Conservation (phyloP, 768 basidiomycete species). For the Agrocybe pediades region DNA sequence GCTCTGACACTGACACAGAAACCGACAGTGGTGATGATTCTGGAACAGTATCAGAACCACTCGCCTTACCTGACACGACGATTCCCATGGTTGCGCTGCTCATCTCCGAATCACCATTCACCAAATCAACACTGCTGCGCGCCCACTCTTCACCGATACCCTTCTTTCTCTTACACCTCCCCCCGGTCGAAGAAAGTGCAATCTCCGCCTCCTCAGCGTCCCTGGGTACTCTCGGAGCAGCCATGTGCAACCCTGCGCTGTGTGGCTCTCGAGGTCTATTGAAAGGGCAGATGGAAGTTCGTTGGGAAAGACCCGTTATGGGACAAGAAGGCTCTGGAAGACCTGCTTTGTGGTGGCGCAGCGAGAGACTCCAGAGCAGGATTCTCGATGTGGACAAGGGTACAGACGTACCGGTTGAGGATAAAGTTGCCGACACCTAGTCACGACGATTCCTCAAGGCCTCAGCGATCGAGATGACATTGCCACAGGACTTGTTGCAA, state of each 20-base stretch:
- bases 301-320: slow-evolving; percentile 57
- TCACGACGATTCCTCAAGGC: too few relatives aligned
- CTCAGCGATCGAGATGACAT: too few relatives aligned
- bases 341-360: slow-evolving; percentile 47
- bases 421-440: not conserved
- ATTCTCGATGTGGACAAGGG: slow-evolving; percentile 11
- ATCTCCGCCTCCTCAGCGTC: not conserved
- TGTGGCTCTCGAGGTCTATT: slow-evolving; percentile 55
- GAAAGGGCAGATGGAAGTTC: slow-evolving; percentile 58
- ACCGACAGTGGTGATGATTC: not conserved
- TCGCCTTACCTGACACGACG: not conserved
- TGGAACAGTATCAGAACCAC: not conserved
- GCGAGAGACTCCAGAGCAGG: slow-evolving; percentile 31
- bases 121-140: slow-evolving; percentile 64
- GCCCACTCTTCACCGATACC: slow-evolving; percentile 79
- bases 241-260: slow-evolving; percentile 73
- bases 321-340: slow-evolving; percentile 29
- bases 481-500: too few relatives aligned
- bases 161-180: slow-evolving; percentile 78
- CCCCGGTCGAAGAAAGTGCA: slow-evolving; percentile 32
- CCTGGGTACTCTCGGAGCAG: slow-evolving; percentile 41
- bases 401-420: not conserved
- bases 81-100: slow-evolving; percentile 67
- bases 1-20: too few relatives aligned
- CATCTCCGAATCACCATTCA: slow-evolving; percentile 81